phyloP scores from a whole-genome alignment of 169 alveolate genomes.

The Miamiensis avidus region DNA sequence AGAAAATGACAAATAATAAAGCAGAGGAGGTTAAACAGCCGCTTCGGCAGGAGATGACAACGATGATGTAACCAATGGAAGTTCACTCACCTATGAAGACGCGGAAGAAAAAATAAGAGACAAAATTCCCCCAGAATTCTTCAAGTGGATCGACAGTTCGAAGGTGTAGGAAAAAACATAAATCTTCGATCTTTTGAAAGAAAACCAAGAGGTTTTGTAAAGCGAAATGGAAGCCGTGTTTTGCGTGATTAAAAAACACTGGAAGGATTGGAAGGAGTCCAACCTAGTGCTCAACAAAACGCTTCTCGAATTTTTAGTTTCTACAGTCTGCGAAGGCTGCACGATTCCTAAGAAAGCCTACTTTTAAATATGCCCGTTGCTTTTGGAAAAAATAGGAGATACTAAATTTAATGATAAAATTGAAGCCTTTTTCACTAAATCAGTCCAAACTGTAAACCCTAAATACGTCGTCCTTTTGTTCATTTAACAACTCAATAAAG shows the following conservation, averaged over 20 bases:
- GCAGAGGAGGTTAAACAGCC: not conserved
- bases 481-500: slow-evolving; percentile 1
- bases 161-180: not conserved
- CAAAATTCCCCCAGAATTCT: not conserved
- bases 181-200: too few species aligned
- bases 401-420: slow-evolving; percentile 32
- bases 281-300: slow-evolving; percentile 30
- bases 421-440: slow-evolving; percentile 19
- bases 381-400: slow-evolving; percentile 37
- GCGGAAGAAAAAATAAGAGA: not conserved
- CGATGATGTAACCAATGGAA: not conserved
- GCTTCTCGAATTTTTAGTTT: slow-evolving; percentile 21
- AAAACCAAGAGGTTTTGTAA: slow-evolving; percentile 3
- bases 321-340: slow-evolving; percentile 23
- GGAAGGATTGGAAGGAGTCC: slow-evolving; percentile 36
- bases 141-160: not conserved
- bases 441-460: slow-evolving; percentile 30
- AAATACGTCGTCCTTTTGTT: slow-evolving; percentile 22
- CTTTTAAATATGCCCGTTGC: slow-evolving; percentile 16
- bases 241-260: slow-evolving; percentile 9
- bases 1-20: too few species aligned
- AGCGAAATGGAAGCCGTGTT: slow-evolving; percentile 31
- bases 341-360: slow-evolving; percentile 23
- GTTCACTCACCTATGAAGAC: slow-evolving; percentile 1
- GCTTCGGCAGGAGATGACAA: not conserved